phyloP scores from a whole-genome alignment of 371 early-diverging fungal genomes.

The Apophysomyces elegans region DNA sequence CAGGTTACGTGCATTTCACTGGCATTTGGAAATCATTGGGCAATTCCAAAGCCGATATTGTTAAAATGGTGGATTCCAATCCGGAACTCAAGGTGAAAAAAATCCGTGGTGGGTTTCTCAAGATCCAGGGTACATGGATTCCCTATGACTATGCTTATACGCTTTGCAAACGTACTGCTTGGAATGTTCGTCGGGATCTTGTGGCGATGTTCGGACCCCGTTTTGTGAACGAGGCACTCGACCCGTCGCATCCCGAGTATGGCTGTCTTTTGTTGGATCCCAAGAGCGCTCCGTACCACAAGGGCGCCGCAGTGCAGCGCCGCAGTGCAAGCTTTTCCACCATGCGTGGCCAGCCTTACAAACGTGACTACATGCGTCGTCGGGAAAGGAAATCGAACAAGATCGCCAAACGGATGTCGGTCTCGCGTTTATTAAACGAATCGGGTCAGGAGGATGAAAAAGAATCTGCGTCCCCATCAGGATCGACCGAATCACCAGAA shows the following conservation, averaged over 20 bases:
- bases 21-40: constrained; percentile 78
- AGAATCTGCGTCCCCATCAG: background rate
- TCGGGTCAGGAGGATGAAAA: constrained; percentile 10
- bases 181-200: constrained; percentile 62
- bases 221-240: constrained; percentile 56
- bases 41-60: constrained; percentile 71
- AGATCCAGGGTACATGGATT: constrained; percentile 80
- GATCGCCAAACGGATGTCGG: constrained; percentile 33
- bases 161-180: constrained; percentile 61
- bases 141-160: constrained; percentile 62
- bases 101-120: constrained; percentile 72
- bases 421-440: constrained; percentile 33
- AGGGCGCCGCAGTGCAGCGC: constrained; percentile 10
- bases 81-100: constrained; percentile 66
- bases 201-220: constrained; percentile 65
- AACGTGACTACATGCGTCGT: constrained; percentile 17
- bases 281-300: constrained; percentile 21
- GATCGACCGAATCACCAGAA: constrained; percentile 20
- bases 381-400: constrained; percentile 14
- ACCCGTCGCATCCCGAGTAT: constrained; percentile 56
- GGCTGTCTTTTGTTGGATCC: constrained; percentile 49
- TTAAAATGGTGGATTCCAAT: constrained; percentile 69
- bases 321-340: constrained; percentile 21
- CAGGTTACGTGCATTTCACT: constrained; percentile 72
- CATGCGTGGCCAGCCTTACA: constrained; percentile 17